Percentiles rank a stretch among this genome's conserved stretches.
phyloP scores from a whole-genome alignment of 345 rosid species.

The Rhodamnia rubescens region DNA sequence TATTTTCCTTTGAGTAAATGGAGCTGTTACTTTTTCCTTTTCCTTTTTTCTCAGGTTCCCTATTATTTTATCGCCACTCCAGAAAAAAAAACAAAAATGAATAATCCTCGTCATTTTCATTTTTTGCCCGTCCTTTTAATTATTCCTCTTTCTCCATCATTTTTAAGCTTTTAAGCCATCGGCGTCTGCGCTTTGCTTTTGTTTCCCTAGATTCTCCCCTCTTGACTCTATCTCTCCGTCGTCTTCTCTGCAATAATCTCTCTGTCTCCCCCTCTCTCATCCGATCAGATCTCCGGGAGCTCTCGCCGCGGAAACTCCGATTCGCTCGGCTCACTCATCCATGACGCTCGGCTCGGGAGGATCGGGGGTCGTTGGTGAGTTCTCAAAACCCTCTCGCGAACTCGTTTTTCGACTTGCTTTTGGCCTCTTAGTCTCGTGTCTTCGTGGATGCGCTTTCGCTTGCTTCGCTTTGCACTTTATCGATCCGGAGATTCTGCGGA shows the following conservation, averaged over 20 bases:
- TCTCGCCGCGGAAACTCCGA: neutral
- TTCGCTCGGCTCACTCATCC: neutral
- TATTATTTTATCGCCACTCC: neutral
- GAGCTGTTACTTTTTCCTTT: neutral
- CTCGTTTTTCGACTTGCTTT: neutral
- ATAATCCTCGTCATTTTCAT: neutral
- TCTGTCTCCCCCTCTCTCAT: neutral
- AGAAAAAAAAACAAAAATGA: neutral
- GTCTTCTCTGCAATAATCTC: neutral
- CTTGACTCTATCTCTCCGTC: neutral
- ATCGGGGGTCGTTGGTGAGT: constrained; percentile 6
- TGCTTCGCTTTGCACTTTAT: neutral
- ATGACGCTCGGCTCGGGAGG: constrained; percentile 9
- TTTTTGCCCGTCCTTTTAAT: neutral
- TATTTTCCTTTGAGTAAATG: neutral
- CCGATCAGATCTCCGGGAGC: neutral
- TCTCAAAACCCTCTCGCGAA: neutral
- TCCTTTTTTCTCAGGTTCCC: neutral
- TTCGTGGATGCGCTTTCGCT: neutral
- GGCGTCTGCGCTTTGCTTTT: neutral
- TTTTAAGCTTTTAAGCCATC: neutral
- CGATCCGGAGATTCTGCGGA: neutral
- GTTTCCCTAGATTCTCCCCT: neutral
- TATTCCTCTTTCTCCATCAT: neutral
- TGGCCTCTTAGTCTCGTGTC: neutral